Percentiles rank a stretch among this genome's conserved stretches.
Evolutionary conservation across 2,329 filamentous ascomycete species (phyloP).

Genomic region (Xylaria sp.): DNA sequence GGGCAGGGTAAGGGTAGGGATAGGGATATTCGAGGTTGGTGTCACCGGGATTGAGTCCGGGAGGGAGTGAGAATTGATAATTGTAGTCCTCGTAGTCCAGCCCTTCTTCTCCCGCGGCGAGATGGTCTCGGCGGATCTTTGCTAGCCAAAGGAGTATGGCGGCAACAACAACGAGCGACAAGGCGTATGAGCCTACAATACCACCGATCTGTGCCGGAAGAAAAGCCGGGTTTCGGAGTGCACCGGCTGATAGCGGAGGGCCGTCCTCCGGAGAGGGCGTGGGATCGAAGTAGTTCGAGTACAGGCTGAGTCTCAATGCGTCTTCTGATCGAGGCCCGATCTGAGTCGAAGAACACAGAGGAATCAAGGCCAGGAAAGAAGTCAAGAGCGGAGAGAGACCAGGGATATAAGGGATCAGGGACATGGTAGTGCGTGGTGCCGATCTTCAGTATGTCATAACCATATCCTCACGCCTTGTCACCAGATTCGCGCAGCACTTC

Average conservation of each 20-base stretch:
- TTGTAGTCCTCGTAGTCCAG: conserved; percentile 35
- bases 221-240: conserved; percentile 55
- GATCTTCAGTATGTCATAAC: conserved; percentile 28
- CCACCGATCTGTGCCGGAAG: conserved; percentile 79
- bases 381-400: conserved; percentile 25
- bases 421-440: conserved; percentile 34
- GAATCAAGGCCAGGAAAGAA: conserved; percentile 24
- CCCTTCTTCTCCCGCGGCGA: conserved; percentile 49
- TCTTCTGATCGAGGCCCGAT: conserved; percentile 10
- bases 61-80: conserved; percentile 25
- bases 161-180: conserved; percentile 70
- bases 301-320: conserved; percentile 22
- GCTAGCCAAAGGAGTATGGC: conserved; percentile 57
- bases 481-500: conserved; percentile 12
- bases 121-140: conserved; percentile 48
- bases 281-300: conserved; percentile 44
- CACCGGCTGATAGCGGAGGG: conserved; percentile 52
- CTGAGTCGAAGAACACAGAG: conserved; percentile 26
- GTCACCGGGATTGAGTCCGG: conserved; percentile 21
- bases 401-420: conserved; percentile 32
- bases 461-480: conserved; percentile 25
- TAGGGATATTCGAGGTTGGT: conserved; percentile 21
- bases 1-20: conserved; percentile 26
- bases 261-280: conserved; percentile 57
- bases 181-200: conserved; percentile 76